A percentile compares a stretch with the other conserved stretches of the same genome.
These are phyloP conservation scores for Lyophyllum shimeji DNA, from an alignment of 768 basidiomycete genomes.

Conservation along the genomic window DNA sequence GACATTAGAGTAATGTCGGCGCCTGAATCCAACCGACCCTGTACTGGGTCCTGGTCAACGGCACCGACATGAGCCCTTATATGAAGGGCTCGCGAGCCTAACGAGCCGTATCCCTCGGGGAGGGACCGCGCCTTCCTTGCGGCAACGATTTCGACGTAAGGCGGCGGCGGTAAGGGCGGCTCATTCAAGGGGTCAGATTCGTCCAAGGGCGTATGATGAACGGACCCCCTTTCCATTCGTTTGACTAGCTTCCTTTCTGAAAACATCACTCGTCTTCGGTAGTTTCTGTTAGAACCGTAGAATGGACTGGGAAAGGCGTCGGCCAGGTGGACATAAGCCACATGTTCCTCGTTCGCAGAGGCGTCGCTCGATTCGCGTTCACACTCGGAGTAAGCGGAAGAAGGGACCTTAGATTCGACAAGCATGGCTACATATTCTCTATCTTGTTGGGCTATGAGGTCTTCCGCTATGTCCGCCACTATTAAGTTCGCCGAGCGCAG, in stretches of 20 bases:
- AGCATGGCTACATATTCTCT: constrained; percentile 17
- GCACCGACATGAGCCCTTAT: not conserved
- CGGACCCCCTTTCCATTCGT: not conserved
- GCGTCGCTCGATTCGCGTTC: not conserved
- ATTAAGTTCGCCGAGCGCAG: constrained; percentile 8
- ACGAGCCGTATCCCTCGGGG: not conserved
- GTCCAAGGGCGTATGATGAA: not conserved
- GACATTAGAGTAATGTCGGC: constrained; percentile 1
- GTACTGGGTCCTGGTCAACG: not conserved
- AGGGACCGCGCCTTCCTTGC: not conserved
- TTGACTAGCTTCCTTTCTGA: not conserved
- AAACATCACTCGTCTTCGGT: not conserved
- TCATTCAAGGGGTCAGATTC: not conserved
- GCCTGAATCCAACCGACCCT: not conserved
- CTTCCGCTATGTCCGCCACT: not conserved
- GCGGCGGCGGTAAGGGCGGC: not conserved
- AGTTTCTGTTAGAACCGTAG: not conserved
- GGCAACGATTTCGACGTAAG: not conserved
- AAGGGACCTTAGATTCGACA: constrained; percentile 7
- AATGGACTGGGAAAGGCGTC: not conserved
- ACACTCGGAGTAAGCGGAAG: constrained; percentile 2
- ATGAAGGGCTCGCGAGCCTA: not conserved
- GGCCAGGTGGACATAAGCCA: not conserved
- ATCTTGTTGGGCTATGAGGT: not conserved
- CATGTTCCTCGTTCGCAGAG: too few species aligned